These are phyloP conservation scores for Globisporangium paroecandrum DNA, from an alignment of 352 stramenopile genomes.

Conservation along the genomic window DNA sequence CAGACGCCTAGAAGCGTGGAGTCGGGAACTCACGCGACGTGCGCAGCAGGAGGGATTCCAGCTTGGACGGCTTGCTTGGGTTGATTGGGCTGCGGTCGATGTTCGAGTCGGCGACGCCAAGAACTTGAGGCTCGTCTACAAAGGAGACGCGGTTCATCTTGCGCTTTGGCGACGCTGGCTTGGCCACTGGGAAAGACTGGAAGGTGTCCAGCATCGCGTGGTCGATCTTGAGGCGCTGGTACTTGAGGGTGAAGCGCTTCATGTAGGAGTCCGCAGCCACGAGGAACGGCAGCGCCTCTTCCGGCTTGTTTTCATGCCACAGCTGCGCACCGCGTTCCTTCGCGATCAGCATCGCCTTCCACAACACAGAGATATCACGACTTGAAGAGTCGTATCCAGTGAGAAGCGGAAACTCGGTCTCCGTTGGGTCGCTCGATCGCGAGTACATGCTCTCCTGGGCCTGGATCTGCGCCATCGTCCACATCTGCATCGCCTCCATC, in stretches of 20 bases:
- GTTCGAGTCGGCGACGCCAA: constrained; percentile 69
- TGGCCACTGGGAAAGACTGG: constrained; percentile 21
- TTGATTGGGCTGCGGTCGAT: constrained; percentile 74
- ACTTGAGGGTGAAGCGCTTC: constrained; percentile 87
- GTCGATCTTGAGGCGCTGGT: constrained; percentile 82
- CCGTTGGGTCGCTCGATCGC: constrained; percentile 32
- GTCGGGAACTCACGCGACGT: constrained; percentile 82
- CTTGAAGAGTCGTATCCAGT: constrained; percentile 61
- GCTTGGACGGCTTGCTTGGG: constrained; percentile 73
- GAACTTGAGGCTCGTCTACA: constrained; percentile 50
- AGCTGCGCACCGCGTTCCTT: constrained; percentile 74
- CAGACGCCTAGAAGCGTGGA: constrained; percentile 51
- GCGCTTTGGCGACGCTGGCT: constrained; percentile 20
- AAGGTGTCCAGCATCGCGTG: constrained; percentile 77
- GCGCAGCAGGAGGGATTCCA: constrained; percentile 79
- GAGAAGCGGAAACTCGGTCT: constrained; percentile 61
- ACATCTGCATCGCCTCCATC: constrained; percentile 69
- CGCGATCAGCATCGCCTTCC: constrained; percentile 80
- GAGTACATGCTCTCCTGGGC: constrained; percentile 46
- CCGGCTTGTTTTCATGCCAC: constrained; percentile 84
- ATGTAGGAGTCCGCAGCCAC: constrained; percentile 84
- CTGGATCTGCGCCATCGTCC: constrained; percentile 73
- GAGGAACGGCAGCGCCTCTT: constrained; percentile 76
- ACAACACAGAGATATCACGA: constrained; percentile 71
- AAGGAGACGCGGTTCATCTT: constrained; percentile 61